phyloP scores from a whole-genome alignment of 257 asterid genomes.

The Nicotiana attenuata region DNA sequence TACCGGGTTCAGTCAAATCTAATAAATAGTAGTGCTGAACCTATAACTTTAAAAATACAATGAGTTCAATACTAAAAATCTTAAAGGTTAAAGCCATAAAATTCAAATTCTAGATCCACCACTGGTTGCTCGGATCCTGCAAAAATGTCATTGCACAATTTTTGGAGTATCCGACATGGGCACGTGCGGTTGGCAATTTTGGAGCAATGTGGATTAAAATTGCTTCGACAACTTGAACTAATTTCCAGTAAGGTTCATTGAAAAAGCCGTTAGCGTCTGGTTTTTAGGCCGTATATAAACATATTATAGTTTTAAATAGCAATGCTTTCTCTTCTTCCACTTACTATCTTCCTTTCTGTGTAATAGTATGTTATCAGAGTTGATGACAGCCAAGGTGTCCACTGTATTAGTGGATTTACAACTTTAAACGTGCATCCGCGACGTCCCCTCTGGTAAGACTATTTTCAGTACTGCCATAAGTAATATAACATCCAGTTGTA shows the following conservation, averaged over 20 bases:
- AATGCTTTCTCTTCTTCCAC: neutral
- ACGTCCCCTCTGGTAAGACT: slow-evolving; percentile 30
- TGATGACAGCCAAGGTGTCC: slow-evolving; percentile 13
- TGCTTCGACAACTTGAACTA: neutral
- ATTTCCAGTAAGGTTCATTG: neutral
- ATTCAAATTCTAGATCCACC: too few species aligned
- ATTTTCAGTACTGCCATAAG: neutral
- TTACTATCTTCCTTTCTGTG: neutral
- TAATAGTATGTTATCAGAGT: slow-evolving; percentile 24
- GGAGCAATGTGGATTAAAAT: neutral
- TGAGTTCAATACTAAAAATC: too few species aligned
- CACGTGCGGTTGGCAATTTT: too few species aligned
- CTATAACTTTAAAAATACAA: too few species aligned
- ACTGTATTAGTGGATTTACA: slow-evolving; percentile 30
- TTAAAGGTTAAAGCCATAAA: too few species aligned
- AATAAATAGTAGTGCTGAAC: too few species aligned
- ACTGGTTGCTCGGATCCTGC: too few species aligned
- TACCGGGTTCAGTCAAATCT: too few species aligned
- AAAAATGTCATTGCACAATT: too few species aligned
- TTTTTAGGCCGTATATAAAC: neutral
- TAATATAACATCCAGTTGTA: neutral
- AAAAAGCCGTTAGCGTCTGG: neutral
- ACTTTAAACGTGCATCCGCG: slow-evolving; percentile 23
- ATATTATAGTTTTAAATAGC: neutral
- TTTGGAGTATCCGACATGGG: too few species aligned